phyloP scores from a whole-genome alignment of 805 yeast species.

The Candida maltosa region DNA sequence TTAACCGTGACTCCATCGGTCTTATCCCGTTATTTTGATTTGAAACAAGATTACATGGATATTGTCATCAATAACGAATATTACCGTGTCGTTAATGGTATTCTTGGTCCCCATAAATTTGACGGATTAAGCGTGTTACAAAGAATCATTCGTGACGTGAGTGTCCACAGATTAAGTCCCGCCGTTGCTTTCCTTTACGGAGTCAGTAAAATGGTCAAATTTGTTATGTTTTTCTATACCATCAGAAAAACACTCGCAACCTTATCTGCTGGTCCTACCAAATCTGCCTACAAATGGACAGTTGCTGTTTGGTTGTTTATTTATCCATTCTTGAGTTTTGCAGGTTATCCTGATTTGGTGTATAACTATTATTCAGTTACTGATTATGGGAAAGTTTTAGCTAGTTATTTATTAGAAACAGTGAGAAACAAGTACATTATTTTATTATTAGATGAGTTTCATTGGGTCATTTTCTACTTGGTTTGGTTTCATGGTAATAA shows the following conservation, averaged over 20 bases:
- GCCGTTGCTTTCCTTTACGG: conserved; percentile 3
- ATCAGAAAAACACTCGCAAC: conserved; percentile 1
- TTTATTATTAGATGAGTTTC: conserved; percentile 2
- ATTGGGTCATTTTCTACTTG: conserved; percentile 5
- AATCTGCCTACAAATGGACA: background rate
- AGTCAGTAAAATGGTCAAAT: conserved; percentile 1
- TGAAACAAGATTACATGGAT: background rate
- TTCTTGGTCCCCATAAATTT: conserved; percentile 1
- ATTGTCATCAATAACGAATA: background rate
- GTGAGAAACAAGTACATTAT: conserved; percentile 1
- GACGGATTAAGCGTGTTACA: background rate
- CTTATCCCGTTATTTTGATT: conserved; percentile 1
- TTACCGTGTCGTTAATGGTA: conserved; percentile 1
- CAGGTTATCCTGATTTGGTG: background rate
- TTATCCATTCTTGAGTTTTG: conserved; percentile 2
- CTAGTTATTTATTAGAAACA: background rate
- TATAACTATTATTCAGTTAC: background rate
- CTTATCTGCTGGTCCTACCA: background rate
- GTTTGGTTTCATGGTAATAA: conserved; percentile 2
- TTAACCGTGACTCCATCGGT: background rate
- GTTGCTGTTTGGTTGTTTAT: conserved; percentile 2
- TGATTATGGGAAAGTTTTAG: conserved; percentile 1
- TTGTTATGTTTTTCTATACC: background rate
- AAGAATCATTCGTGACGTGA: background rate
- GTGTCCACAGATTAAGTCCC: background rate